Percentiles rank a stretch among this genome's conserved stretches.
Evolutionary conservation across 257 asterid species (phyloP).

Genomic region (Handroanthus guayacan): DNA sequence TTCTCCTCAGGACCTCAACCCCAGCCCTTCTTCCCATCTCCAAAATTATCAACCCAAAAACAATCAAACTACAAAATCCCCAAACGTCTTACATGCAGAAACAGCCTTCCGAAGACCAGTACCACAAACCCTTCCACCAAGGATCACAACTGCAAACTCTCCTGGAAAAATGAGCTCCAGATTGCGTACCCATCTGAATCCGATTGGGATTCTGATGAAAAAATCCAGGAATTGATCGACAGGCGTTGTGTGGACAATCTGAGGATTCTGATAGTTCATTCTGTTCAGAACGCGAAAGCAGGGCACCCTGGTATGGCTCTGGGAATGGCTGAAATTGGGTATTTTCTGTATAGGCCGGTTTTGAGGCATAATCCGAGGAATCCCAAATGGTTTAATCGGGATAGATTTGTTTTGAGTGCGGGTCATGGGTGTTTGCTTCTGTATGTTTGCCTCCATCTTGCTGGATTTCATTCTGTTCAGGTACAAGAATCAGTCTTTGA

Average conservation of each 20-base stretch:
- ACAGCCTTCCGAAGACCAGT: constrained; percentile 12
- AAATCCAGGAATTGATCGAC: constrained; percentile 53
- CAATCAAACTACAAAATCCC: constrained; percentile 5
- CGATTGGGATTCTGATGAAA: constrained; percentile 34
- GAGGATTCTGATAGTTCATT: constrained; percentile 59
- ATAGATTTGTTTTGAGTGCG: constrained; percentile 65
- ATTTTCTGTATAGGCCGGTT: constrained; percentile 53
- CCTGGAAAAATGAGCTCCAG: constrained; percentile 51
- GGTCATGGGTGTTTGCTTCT: constrained; percentile 70
- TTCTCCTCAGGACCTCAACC: constrained; percentile 44
- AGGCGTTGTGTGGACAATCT: constrained; percentile 51
- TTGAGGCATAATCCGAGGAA: constrained; percentile 48
- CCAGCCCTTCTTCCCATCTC: constrained; percentile 6
- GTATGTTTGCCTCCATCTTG: constrained; percentile 69
- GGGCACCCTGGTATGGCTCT: constrained; percentile 75
- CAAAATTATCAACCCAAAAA: constrained; percentile 1
- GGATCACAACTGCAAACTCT: constrained; percentile 42
- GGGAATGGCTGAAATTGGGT: constrained; percentile 58
- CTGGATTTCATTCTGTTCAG: constrained; percentile 62
- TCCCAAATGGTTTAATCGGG: constrained; percentile 61
- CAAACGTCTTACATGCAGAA: constrained; percentile 37
- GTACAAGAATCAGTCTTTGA: constrained; percentile 23
- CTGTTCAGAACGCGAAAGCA: constrained; percentile 55
- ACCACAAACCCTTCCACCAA: constrained; percentile 16
- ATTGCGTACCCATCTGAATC: constrained; percentile 36